These are phyloP conservation scores for Colletotrichum scovillei DNA, from an alignment of 2,329 filamentous ascomycete species.

Conservation along the genomic window DNA sequence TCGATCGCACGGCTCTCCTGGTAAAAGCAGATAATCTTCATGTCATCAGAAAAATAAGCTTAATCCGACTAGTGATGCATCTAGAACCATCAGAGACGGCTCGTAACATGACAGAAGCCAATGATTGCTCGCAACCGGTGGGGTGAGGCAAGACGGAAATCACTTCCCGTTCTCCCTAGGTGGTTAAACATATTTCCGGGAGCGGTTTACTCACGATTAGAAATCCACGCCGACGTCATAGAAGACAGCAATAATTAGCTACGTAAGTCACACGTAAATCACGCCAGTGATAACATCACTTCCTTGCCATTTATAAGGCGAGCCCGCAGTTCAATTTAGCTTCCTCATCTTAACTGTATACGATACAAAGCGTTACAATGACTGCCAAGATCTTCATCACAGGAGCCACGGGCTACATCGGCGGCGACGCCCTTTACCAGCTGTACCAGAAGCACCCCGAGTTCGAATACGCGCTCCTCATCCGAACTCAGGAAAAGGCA, in stretches of 20 bases:
- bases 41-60: background rate
- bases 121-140: background rate
- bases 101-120: background rate
- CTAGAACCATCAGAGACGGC: background rate
- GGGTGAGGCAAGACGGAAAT: background rate
- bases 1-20: background rate
- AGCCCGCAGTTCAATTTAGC: background rate
- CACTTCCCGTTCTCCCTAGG: background rate
- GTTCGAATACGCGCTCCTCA: slow-evolving; percentile 34
- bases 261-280: background rate
- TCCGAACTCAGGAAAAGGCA: slow-evolving; percentile 34
- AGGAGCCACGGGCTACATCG: slow-evolving; percentile 39
- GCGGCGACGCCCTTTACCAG: slow-evolving; percentile 36
- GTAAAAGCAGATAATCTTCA: background rate
- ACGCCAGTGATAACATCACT: background rate
- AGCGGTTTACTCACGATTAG: background rate
- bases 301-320: background rate
- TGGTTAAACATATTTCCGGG: background rate
- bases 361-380: background rate
- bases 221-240: background rate
- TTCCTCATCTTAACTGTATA: background rate
- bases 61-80: background rate
- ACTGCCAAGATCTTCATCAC: slow-evolving; percentile 32
- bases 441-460: slow-evolving; percentile 34
- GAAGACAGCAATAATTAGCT: background rate